Evolutionary conservation across 495 filamentous ascomycete genomes (phyloP).

Genomic region (Annulohypoxylon stygium): DNA sequence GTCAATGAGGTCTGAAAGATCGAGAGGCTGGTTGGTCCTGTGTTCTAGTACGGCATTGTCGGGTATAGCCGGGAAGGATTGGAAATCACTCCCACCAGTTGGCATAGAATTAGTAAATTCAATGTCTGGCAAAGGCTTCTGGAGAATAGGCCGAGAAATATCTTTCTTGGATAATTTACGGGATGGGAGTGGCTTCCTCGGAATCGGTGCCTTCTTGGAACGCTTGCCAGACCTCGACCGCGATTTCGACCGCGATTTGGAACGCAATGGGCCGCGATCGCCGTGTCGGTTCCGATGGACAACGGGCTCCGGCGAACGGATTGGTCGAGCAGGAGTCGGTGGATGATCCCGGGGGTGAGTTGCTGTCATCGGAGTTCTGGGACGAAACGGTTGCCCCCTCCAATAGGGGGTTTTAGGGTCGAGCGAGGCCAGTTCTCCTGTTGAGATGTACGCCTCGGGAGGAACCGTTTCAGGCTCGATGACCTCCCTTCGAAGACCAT

Average conservation of each 20-base stretch:
- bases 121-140: not conserved
- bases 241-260: not conserved
- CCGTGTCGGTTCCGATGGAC: constrained; percentile 15
- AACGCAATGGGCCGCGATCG: not conserved
- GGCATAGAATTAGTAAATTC: not conserved
- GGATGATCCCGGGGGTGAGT: not conserved
- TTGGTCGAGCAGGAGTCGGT: not conserved
- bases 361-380: constrained; percentile 22
- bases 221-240: not conserved
- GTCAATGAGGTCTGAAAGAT: constrained; percentile 24
- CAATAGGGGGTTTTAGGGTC: not conserved
- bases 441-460: constrained; percentile 22
- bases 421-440: constrained; percentile 13
- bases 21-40: constrained; percentile 3
- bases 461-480: constrained; percentile 40
- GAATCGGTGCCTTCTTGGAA: not conserved
- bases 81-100: not conserved
- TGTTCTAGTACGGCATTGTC: not conserved
- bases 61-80: not conserved
- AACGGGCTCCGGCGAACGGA: constrained; percentile 16
- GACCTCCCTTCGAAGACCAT: constrained; percentile 12
- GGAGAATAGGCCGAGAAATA: not conserved
- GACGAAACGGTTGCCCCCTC: constrained; percentile 18
- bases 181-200: not conserved
- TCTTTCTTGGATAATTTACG: not conserved